These are phyloP conservation scores for Eucalyptus shirleyi DNA, from an alignment of 345 rosid species.

Conservation along the genomic window DNA sequence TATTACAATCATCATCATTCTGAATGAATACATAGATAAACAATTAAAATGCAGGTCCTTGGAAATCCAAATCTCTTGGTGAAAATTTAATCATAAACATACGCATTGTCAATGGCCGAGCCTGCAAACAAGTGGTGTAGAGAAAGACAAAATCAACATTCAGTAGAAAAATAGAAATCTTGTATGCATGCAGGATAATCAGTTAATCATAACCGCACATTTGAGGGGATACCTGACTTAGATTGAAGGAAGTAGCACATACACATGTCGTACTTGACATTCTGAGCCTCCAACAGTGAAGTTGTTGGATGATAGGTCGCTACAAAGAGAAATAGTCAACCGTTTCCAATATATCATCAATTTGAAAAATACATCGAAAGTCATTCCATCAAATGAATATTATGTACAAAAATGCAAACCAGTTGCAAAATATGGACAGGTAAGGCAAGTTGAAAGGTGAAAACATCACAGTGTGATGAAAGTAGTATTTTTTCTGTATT, in stretches of 20 bases:
- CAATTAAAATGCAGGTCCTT: background rate
- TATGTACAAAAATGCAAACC: background rate
- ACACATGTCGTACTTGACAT: background rate
- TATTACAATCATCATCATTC: background rate
- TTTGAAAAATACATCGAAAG: background rate
- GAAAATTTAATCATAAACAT: no score
- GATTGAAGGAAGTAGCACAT: background rate
- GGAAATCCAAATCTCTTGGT: no score
- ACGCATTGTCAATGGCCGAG: no score
- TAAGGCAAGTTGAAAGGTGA: background rate
- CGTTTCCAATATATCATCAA: background rate
- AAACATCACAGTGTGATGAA: background rate
- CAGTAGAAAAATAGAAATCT: no score
- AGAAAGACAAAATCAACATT: no score
- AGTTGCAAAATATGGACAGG: background rate
- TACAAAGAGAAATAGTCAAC: background rate
- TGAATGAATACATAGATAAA: background rate
- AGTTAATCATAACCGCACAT: background rate
- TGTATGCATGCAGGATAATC: background rate
- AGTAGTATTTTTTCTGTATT: background rate
- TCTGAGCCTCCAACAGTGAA: background rate
- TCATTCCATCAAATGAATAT: background rate
- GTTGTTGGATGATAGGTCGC: conserved; percentile 25
- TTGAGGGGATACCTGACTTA: no score
- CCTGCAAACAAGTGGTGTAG: no score